Conservation (phyloP, 73 alveolate genomes). For the Stentor coeruleus region DNA sequence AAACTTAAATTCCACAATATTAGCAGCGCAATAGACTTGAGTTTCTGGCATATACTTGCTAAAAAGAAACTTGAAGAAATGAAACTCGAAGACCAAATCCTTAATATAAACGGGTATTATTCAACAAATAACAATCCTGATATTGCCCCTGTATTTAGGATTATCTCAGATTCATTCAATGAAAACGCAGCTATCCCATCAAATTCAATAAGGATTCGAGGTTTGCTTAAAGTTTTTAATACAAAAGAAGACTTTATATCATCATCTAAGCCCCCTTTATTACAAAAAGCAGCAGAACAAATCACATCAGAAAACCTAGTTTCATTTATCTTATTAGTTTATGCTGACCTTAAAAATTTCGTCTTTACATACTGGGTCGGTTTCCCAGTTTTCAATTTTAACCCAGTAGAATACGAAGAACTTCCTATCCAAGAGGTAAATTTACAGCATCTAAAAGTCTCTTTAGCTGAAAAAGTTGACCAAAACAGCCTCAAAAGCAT, state of each 20-base stretch:
- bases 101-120: not conserved
- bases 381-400: conserved; percentile 3
- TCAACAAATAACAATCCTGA: not conserved
- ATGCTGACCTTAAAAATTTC: conserved; percentile 53
- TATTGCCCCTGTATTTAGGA: conserved; percentile 18
- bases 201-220: conserved; percentile 3
- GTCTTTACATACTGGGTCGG: conserved; percentile 34
- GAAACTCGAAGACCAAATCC: not conserved
- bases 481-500: not conserved
- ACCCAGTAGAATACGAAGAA: conserved; percentile 5
- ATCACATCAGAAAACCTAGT: conserved; percentile 11
- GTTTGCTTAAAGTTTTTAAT: conserved; percentile 42
- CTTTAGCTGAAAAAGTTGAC: conserved; percentile 31
- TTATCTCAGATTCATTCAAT: not conserved
- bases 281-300: not conserved
- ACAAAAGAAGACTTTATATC: conserved; percentile 57
- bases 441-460: conserved; percentile 1
- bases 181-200: not conserved
- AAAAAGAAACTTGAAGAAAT: conserved; percentile 21
- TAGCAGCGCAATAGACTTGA: conserved; percentile 23
- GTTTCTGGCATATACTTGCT: conserved; percentile 25
- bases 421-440: conserved; percentile 20
- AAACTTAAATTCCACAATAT: conserved; percentile 11
- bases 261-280: not conserved
- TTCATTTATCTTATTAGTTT: conserved; percentile 34